These are phyloP conservation scores for Tylopilus plumbeoviolaceoides DNA, from an alignment of 768 basidiomycete genomes.

Conservation along the genomic window DNA sequence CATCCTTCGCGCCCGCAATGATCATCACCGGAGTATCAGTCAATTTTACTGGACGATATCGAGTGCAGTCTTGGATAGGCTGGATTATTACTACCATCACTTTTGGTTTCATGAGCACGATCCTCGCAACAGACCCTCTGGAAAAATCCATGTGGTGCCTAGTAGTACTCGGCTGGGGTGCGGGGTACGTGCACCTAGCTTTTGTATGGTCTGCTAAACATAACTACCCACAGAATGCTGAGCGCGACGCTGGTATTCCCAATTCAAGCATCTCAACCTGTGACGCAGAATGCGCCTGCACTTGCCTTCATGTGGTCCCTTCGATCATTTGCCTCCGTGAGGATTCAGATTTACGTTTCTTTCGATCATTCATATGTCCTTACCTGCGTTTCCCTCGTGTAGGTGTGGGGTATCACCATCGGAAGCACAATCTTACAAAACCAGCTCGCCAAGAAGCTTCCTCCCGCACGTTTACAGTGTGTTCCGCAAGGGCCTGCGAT, in stretches of 20 bases:
- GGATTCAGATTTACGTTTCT: background rate
- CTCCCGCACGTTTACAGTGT: conserved; percentile 31
- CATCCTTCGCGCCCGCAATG: conserved; percentile 27
- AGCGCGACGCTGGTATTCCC: conserved; percentile 37
- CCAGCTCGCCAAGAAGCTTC: conserved; percentile 39
- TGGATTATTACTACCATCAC: conserved; percentile 33
- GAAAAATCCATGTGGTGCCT: conserved; percentile 16
- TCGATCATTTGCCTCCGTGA: conserved; percentile 35
- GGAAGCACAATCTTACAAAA: conserved; percentile 49
- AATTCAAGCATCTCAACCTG: conserved; percentile 42
- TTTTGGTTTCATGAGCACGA: conserved; percentile 32
- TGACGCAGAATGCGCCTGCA: conserved; percentile 40
- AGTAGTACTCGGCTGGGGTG: background rate
- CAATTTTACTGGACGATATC: conserved; percentile 28
- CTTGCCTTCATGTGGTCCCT: conserved; percentile 41
- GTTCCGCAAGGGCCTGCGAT: conserved; percentile 39
- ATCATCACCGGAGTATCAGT: conserved; percentile 33
- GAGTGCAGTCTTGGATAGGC: conserved; percentile 30
- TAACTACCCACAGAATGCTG: background rate
- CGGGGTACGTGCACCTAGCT: background rate
- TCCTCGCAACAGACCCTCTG: conserved; percentile 24
- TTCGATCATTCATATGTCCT: background rate
- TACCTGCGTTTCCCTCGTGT: background rate
- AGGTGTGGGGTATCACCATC: conserved; percentile 51
- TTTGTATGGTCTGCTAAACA: background rate